phyloP scores from a whole-genome alignment of 495 filamentous ascomycete species.

The Apiosordaria backusii region DNA sequence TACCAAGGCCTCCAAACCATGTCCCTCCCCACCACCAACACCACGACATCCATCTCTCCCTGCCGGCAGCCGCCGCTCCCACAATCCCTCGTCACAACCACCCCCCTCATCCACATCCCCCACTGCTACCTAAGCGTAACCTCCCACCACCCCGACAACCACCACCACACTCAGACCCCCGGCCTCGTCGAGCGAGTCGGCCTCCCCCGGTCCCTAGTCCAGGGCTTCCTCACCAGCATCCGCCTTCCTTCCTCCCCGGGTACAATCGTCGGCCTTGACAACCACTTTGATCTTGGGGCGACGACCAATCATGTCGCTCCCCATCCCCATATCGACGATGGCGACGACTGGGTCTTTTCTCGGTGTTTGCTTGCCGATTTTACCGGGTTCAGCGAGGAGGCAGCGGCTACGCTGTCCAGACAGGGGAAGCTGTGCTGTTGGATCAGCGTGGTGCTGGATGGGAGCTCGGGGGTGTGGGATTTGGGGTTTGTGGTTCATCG shows the following conservation, averaged over 20 bases:
- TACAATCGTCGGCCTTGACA: not conserved
- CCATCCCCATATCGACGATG: constrained; percentile 31
- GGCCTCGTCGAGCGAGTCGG: constrained; percentile 1
- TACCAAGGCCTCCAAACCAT: constrained; percentile 1
- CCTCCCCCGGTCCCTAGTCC: constrained; percentile 6
- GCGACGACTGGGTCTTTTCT: constrained; percentile 30
- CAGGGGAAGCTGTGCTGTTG: constrained; percentile 29
- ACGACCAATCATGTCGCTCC: too few relatives aligned
- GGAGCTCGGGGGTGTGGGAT: constrained; percentile 8
- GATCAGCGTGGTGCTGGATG: constrained; percentile 24
- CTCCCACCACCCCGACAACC: not conserved
- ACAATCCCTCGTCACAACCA: not conserved
- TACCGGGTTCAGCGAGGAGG: constrained; percentile 23
- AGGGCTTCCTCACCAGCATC: not conserved
- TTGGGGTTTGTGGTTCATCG: constrained; percentile 16
- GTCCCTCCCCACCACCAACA: not conserved
- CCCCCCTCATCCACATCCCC: constrained; percentile 27
- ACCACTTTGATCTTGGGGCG: not conserved
- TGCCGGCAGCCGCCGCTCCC: not conserved
- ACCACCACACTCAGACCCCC: not conserved
- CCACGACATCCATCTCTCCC: not conserved
- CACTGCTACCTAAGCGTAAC: constrained; percentile 22
- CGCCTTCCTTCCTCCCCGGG: not conserved
- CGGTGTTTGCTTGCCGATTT: constrained; percentile 31
- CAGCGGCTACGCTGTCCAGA: constrained; percentile 22